phyloP scores from a whole-genome alignment of 257 asterid species.

The Solanum paucissectum region DNA sequence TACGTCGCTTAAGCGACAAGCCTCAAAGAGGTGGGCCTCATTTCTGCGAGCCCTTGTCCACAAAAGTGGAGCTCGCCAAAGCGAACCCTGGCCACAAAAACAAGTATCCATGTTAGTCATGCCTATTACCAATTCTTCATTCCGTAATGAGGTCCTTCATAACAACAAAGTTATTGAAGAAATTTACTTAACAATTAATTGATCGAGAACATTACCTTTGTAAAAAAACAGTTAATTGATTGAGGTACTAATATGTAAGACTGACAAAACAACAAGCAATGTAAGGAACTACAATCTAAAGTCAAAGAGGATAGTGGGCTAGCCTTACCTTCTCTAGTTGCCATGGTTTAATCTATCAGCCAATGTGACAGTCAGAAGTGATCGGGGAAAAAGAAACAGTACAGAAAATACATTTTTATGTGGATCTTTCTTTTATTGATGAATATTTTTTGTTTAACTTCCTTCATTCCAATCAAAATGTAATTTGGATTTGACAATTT shows the following conservation, averaged over 20 bases:
- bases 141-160: not conserved
- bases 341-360: not conserved
- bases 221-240: not conserved
- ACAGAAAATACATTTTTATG: not conserved
- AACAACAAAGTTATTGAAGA: not conserved
- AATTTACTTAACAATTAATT: not conserved
- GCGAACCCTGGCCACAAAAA: too few relatives aligned
- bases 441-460: not conserved
- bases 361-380: not conserved
- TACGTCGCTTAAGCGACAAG: too few relatives aligned
- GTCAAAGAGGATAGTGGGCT: not conserved
- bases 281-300: not conserved
- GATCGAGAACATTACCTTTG: not conserved
- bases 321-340: not conserved
- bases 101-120: not conserved
- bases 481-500: not conserved
- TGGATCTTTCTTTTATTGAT: not conserved
- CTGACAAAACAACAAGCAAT: not conserved
- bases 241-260: not conserved
- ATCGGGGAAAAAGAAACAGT: not conserved
- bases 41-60: too few relatives aligned
- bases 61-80: too few relatives aligned
- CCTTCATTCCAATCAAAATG: not conserved
- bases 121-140: not conserved
- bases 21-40: too few relatives aligned